Base-by-base conservation (phyloP, 371 early-diverging fungal species). In the Vavraia culicis region DNA sequence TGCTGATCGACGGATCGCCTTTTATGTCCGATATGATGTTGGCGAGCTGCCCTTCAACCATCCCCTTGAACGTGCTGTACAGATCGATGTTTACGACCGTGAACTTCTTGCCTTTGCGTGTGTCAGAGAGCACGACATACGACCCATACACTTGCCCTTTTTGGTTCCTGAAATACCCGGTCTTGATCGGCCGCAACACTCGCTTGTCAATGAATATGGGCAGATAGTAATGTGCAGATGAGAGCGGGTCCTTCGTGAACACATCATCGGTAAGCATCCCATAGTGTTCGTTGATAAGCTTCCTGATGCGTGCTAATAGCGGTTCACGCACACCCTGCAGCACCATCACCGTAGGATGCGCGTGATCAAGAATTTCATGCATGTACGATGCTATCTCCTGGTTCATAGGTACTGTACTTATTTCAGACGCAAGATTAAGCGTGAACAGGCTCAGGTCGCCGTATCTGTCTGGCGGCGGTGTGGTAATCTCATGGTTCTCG, bases 81-180 rank as follows among this genome's bases (percentile, higher is more conserved):
- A 57, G 41, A 33, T 57, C 50, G 11, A 57, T 31, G 48, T 57
- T 57, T 4, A 57, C 33, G 11, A 57, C 58, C n/a, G 43, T 51
- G 32, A 51, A 57, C 33, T 22, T 18, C 19, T 34, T 13, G 10
- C 44, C 16, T 10, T 35, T 57, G 2, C 2, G n/a, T 13, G 35
- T 44, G 18, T 44, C 20, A n/a, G 23, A 22, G 27, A 57, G 52
- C 1, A 57, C 19, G 10, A 36, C 58, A 45, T 40, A 49, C 21
- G 46, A 34, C 36, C 44, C 58, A 38, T 45, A 57, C 23, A 46
- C 41, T 19, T 15, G 22, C 14, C 41, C 23, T 5, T 51, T 23
- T 10, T 35, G 41, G 41, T 49, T 27, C 13, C 37, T 22, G 35
- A 50, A 31, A 9, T 21, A 18, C 13, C 51, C 52, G 8, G 18